A percentile compares a stretch with the other conserved stretches of the same genome.
Evolutionary conservation across 2,329 filamentous ascomycete genomes (phyloP).

Genomic region (Epichloe gansuensis): DNA sequence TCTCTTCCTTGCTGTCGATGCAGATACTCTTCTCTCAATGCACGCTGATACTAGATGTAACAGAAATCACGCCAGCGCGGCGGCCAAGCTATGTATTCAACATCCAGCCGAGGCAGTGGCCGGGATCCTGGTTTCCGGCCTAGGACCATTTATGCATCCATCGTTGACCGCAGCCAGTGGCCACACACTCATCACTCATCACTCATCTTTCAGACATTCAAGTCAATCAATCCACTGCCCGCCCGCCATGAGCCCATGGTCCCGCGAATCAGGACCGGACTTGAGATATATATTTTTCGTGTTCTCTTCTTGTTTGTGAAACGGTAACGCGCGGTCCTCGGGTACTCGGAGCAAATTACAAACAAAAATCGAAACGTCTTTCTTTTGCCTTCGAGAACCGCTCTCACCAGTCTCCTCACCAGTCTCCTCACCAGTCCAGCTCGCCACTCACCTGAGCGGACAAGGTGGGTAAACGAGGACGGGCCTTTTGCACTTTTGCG

Average conservation of each 20-base stretch:
- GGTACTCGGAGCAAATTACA: background rate
- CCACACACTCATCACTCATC: too few species aligned
- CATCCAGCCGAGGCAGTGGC: background rate
- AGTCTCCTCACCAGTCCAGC: background rate
- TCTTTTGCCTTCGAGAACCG: background rate
- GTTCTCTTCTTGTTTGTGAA: background rate
- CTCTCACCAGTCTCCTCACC: background rate
- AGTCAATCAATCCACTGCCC: too few species aligned
- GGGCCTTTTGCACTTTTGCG: background rate
- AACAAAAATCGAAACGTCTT: background rate
- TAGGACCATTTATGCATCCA: background rate
- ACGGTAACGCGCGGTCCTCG: background rate
- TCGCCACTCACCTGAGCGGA: background rate
- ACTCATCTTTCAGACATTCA: too few species aligned
- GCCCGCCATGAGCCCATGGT: background rate
- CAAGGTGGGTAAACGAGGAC: background rate
- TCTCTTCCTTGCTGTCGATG: background rate
- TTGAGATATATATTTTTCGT: background rate
- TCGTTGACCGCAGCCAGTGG: background rate
- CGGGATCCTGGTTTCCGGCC: slow-evolving; percentile 5
- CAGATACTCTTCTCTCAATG: background rate
- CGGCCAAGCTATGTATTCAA: background rate
- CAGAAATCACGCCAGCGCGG: background rate
- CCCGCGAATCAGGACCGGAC: background rate
- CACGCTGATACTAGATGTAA: background rate